Conservation (phyloP, 1,284 basidiomycete genomes). For the Leccinum ponderosum region DNA sequence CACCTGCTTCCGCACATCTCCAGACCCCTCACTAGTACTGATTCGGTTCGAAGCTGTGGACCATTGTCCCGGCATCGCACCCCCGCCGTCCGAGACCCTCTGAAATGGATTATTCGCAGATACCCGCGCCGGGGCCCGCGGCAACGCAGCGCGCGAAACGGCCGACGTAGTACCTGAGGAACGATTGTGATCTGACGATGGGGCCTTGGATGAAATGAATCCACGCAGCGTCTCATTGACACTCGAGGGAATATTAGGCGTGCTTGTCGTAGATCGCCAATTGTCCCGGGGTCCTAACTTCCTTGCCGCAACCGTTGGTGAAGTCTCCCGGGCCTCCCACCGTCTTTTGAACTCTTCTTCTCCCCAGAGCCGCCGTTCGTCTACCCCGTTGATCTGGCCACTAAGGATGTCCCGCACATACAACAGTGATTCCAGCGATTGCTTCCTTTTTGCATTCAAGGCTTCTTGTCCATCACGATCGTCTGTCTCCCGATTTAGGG, state of each 20-base stretch:
- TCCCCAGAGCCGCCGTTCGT: slow-evolving; percentile 63
- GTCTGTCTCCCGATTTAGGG: slow-evolving; percentile 50
- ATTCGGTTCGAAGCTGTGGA: slow-evolving; percentile 19
- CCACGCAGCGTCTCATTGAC: slow-evolving; percentile 28
- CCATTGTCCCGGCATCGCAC: slow-evolving; percentile 3
- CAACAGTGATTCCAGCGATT: slow-evolving; percentile 70
- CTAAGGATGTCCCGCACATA: slow-evolving; percentile 75
- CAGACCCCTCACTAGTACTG: slow-evolving; percentile 37
- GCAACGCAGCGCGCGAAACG: slow-evolving; percentile 23
- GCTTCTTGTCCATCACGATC: slow-evolving; percentile 40
- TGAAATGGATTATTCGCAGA: slow-evolving; percentile 33
- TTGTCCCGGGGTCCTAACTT: slow-evolving; percentile 9
- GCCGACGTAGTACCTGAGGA: slow-evolving; percentile 41
- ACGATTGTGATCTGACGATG: slow-evolving; percentile 50
- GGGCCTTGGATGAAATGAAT: slow-evolving; percentile 18
- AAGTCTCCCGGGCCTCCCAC: slow-evolving; percentile 25
- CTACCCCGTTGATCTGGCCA: slow-evolving; percentile 51
- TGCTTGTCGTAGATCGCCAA: slow-evolving; percentile 16
- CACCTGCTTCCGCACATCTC: slow-evolving; percentile 29
- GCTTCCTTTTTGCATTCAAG: slow-evolving; percentile 49
- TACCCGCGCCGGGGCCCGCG: slow-evolving; percentile 29
- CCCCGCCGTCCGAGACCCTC: slow-evolving; percentile 17
- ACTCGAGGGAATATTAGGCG: slow-evolving; percentile 11
- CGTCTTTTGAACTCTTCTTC: slow-evolving; percentile 47
- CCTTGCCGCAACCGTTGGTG: slow-evolving; percentile 2